Conservation (phyloP, 2,329 filamentous ascomycete species). For the Fusarium coffeatum region DNA sequence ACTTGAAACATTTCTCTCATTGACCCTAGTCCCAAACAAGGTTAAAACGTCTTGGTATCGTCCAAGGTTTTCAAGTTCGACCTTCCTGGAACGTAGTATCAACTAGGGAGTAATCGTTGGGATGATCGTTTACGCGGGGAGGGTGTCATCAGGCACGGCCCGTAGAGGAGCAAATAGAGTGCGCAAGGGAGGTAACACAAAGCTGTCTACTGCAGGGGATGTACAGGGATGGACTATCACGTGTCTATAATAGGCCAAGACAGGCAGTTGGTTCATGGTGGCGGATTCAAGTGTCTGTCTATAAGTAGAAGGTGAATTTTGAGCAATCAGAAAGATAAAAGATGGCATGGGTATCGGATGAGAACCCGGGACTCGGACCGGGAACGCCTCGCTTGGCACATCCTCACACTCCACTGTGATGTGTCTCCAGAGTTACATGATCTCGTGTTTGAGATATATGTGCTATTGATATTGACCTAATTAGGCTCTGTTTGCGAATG, state of each 20-base stretch:
- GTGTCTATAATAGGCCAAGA: background rate
- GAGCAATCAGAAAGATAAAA: background rate
- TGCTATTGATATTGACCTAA: background rate
- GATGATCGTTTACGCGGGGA: background rate
- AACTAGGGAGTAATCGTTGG: background rate
- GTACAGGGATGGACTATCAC: background rate
- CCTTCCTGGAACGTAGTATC: constrained; percentile 1
- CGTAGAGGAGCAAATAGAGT: background rate
- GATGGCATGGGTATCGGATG: background rate
- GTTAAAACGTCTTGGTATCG: constrained; percentile 7
- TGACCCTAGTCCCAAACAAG: background rate
- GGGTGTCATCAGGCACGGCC: constrained; percentile 1
- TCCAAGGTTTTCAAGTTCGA: background rate
- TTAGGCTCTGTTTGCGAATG: background rate
- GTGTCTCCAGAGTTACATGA: too few relatives aligned
- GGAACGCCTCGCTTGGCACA: background rate
- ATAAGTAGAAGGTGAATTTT: background rate
- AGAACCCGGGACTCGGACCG: background rate
- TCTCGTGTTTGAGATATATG: background rate
- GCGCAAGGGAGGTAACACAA: background rate
- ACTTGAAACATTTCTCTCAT: background rate
- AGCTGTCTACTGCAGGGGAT: background rate
- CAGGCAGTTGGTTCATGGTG: background rate
- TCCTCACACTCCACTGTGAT: background rate
- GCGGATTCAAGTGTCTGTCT: background rate